A percentile compares a stretch with the other conserved stretches of the same genome.
Conservation (phyloP, 1,139 yeast genomes). For the Candida smagusa region DNA sequence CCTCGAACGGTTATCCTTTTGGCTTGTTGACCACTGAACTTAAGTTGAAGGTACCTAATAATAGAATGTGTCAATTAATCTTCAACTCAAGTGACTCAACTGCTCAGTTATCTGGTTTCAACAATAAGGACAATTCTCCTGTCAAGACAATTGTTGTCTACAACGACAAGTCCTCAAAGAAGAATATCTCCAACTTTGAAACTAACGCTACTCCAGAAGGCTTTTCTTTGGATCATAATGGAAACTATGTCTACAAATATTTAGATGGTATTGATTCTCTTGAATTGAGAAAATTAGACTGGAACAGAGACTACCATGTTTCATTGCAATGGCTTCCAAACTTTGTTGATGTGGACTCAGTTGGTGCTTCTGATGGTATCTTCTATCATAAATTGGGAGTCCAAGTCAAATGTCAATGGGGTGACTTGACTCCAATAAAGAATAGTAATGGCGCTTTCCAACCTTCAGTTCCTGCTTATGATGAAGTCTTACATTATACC, state of each 20-base stretch:
- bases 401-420: slow-evolving; percentile 67
- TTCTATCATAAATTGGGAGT: slow-evolving; percentile 44
- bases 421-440: slow-evolving; percentile 44
- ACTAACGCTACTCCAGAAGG: slow-evolving; percentile 43
- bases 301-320: slow-evolving; percentile 56
- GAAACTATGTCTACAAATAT: slow-evolving; percentile 52
- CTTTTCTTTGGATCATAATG: slow-evolving; percentile 45
- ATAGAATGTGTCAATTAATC: slow-evolving; percentile 58
- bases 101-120: slow-evolving; percentile 17
- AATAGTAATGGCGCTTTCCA: slow-evolving; percentile 28
- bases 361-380: slow-evolving; percentile 27
- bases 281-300: slow-evolving; percentile 61
- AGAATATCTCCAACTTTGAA: slow-evolving; percentile 2
- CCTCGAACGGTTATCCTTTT: slow-evolving; percentile 49
- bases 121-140: slow-evolving; percentile 39
- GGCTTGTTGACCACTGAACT: slow-evolving; percentile 69
- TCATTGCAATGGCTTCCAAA: slow-evolving; percentile 80
- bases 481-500: slow-evolving; percentile 61
- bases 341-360: slow-evolving; percentile 41
- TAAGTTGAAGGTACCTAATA: slow-evolving; percentile 54
- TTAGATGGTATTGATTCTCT: slow-evolving; percentile 61
- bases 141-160: slow-evolving; percentile 58
- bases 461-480: slow-evolving; percentile 60
- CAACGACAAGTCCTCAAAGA: slow-evolving; percentile 24
- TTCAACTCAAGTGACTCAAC: slow-evolving; percentile 44